A percentile compares a stretch with the other conserved stretches of the same genome.
phyloP scores from a whole-genome alignment of 164 flowering plant species.

The Tinospora cordifolia region DNA sequence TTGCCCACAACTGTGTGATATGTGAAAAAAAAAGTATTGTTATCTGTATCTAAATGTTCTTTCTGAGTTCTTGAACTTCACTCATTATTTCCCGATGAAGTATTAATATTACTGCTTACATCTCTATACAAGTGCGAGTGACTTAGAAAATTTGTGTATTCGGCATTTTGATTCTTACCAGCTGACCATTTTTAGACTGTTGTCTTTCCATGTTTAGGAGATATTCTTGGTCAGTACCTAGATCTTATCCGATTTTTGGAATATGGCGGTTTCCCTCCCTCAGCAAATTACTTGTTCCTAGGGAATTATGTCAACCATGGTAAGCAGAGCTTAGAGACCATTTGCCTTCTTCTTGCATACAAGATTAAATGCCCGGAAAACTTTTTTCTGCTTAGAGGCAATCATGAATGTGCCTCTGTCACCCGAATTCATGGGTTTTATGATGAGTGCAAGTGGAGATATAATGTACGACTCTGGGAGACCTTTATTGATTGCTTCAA shows the following conservation, averaged over 20 bases:
- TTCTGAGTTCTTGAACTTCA: neutral
- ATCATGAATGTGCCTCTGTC: conserved; percentile 56
- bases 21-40: no score
- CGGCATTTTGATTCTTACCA: neutral
- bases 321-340: conserved; percentile 61
- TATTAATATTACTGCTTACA: neutral
- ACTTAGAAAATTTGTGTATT: neutral
- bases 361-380: conserved; percentile 55
- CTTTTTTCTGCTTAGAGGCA: conserved; percentile 56
- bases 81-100: neutral
- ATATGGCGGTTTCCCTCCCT: conserved; percentile 58
- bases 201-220: conserved; percentile 35
- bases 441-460: conserved; percentile 63
- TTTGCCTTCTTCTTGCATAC: conserved; percentile 55
- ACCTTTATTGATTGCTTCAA: conserved; percentile 55
- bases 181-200: neutral
- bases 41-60: neutral
- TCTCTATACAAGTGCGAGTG: neutral
- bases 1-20: neutral
- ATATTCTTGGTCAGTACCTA: conserved; percentile 55
- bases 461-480: conserved; percentile 51
- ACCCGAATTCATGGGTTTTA: conserved; percentile 59
- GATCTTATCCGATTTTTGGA: conserved; percentile 59
- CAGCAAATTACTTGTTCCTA: conserved; percentile 48
- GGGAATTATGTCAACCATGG: conserved; percentile 74